These are phyloP conservation scores for Aspergillus homomorphus DNA, from an alignment of 495 filamentous ascomycete species.

Conservation along the genomic window DNA sequence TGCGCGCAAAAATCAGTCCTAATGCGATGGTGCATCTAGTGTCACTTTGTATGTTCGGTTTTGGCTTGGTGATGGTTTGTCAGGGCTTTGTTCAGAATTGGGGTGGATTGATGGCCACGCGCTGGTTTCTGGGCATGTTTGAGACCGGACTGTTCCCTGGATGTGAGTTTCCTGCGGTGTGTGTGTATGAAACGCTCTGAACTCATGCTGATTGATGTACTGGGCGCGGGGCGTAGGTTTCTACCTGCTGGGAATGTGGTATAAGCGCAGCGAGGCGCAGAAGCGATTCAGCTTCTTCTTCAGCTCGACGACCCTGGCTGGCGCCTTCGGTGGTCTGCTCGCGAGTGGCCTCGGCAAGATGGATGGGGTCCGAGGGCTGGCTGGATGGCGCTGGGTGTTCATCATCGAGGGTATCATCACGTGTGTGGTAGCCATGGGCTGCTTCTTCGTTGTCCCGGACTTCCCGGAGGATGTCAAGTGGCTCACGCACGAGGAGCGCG, in stretches of 20 bases:
- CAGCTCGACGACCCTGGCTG: conserved; percentile 71
- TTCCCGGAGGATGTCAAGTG: conserved; percentile 60
- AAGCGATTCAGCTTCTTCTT: conserved; percentile 88
- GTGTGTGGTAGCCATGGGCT: conserved; percentile 59
- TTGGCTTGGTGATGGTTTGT: conserved; percentile 66
- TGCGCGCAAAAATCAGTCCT: conserved; percentile 25
- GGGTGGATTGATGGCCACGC: conserved; percentile 64
- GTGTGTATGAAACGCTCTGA: too few species aligned
- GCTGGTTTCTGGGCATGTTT: conserved; percentile 79
- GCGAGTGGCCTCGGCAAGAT: conserved; percentile 81
- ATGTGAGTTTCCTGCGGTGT: conserved; percentile 24
- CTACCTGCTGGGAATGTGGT: conserved; percentile 83
- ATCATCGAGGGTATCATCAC: conserved; percentile 72
- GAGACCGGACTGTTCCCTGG: conserved; percentile 78
- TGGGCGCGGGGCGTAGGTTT: neutral
- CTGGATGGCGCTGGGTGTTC: conserved; percentile 83
- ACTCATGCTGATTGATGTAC: conserved; percentile 17
- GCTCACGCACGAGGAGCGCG: conserved; percentile 67
- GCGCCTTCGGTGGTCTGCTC: conserved; percentile 83
- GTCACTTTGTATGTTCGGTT: conserved; percentile 70
- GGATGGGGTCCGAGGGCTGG: conserved; percentile 58
- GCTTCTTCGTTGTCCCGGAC: conserved; percentile 75
- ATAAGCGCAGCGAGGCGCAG: conserved; percentile 79
- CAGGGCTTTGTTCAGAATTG: conserved; percentile 76
- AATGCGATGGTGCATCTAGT: conserved; percentile 28